A percentile compares a stretch with the other conserved stretches of the same genome.
Evolutionary conservation across 2,329 filamentous ascomycete genomes (phyloP).

Genomic region (Arthrobotrys sphaeroides): DNA sequence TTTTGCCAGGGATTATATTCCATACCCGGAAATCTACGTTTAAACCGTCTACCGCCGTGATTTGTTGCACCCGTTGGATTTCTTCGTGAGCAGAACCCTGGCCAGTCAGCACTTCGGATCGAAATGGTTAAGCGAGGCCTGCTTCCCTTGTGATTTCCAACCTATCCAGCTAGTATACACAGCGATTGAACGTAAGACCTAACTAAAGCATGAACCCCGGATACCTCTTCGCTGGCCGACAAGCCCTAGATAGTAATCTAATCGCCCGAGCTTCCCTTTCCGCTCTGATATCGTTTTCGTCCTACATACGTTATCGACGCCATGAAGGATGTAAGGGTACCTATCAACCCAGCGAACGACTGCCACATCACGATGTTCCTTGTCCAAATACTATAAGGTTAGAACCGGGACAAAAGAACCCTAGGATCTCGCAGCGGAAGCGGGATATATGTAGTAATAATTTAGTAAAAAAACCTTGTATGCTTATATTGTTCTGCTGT

Average conservation of each 20-base stretch:
- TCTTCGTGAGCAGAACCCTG: background rate
- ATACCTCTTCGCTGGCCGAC: background rate
- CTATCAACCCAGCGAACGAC: constrained; percentile 3
- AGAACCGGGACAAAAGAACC: background rate
- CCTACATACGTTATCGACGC: too few species aligned
- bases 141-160: too few species aligned
- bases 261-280: background rate
- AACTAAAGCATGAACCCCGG: too few species aligned
- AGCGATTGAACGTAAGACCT: too few species aligned
- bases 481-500: background rate
- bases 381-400: background rate
- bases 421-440: background rate
- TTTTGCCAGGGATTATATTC: too few species aligned
- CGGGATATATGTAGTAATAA: background rate
- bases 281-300: too few species aligned
- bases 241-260: background rate
- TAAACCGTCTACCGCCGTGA: too few species aligned
- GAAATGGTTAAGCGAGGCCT: constrained; percentile 3
- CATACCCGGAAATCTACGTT: too few species aligned
- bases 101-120: background rate
- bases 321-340: too few species aligned
- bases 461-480: background rate
- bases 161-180: too few species aligned
- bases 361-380: constrained; percentile 17
- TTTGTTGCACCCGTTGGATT: background rate